phyloP scores from a whole-genome alignment of 129 eudicot genomes.

The Artemisia annua region DNA sequence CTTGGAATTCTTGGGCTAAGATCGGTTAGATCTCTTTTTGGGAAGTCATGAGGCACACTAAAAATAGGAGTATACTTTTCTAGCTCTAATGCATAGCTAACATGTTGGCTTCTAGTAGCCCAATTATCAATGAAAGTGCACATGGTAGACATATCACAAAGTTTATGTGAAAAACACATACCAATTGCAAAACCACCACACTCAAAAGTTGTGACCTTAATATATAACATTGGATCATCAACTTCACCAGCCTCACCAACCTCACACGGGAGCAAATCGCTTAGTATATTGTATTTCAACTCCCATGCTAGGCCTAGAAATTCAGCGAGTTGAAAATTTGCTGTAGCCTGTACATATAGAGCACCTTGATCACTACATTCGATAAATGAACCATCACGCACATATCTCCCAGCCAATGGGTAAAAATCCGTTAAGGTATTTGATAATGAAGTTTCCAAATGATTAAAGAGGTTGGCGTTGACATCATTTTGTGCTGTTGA shows the following conservation, averaged over 20 bases:
- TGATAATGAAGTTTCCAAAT: conserved; percentile 1
- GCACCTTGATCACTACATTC: too few relatives aligned
- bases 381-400: background rate
- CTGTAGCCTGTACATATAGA: too few relatives aligned
- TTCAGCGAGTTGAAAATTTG: background rate
- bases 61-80: conserved; percentile 13
- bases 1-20: background rate
- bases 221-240: background rate
- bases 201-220: background rate
- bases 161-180: conserved; percentile 30
- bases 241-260: conserved; percentile 20
- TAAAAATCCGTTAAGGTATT: background rate
- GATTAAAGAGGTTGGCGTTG: background rate
- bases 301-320: conserved; percentile 3
- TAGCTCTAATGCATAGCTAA: background rate
- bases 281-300: background rate
- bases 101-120: background rate
- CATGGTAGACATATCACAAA: conserved; percentile 16
- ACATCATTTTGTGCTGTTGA: background rate
- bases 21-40: background rate
- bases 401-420: conserved; percentile 20
- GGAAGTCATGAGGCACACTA: background rate
- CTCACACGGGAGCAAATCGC: conserved; percentile 18
- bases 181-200: conserved; percentile 8
- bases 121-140: conserved; percentile 5